A percentile compares a stretch with the other conserved stretches of the same genome.
Conservation (phyloP, 2,329 filamentous ascomycete genomes). For the Aspergillus fumigatus region DNA sequence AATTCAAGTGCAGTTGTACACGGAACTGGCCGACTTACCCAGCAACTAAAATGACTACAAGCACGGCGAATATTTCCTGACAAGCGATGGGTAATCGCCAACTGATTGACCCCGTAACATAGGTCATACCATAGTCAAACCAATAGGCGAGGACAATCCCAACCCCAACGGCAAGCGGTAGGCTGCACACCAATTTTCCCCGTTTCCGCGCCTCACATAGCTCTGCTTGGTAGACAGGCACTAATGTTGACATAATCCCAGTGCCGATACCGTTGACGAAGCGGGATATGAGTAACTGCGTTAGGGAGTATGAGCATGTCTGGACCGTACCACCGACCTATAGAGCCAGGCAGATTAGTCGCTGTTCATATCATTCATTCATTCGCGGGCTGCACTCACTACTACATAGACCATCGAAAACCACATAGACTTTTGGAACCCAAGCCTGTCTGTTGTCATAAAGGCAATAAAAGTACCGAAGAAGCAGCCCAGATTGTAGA, state of each 20-base stretch:
- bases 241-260: conserved; percentile 39
- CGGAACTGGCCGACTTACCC: conserved; percentile 13
- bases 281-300: conserved; percentile 41
- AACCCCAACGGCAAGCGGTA: conserved; percentile 36
- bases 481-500: conserved; percentile 44
- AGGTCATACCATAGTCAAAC: conserved; percentile 35
- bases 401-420: conserved; percentile 31
- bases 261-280: conserved; percentile 50
- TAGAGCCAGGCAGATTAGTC: conserved; percentile 3
- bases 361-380: not conserved
- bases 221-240: conserved; percentile 44
- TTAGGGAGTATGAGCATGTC: conserved; percentile 26
- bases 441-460: conserved; percentile 28
- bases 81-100: conserved; percentile 47
- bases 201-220: conserved; percentile 41
- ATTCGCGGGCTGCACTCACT: conserved; percentile 12
- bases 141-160: conserved; percentile 35
- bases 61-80: conserved; percentile 42
- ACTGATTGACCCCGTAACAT: conserved; percentile 38
- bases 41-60: conserved; percentile 37
- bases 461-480: conserved; percentile 31
- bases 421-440: conserved; percentile 32
- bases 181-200: conserved; percentile 42
- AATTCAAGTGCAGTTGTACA: not conserved
- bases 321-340: conserved; percentile 35